Percentiles rank a stretch among this genome's conserved stretches.
Evolutionary conservation across 495 filamentous ascomycete species (phyloP).

Genomic region (Sordaria brevicollis): DNA sequence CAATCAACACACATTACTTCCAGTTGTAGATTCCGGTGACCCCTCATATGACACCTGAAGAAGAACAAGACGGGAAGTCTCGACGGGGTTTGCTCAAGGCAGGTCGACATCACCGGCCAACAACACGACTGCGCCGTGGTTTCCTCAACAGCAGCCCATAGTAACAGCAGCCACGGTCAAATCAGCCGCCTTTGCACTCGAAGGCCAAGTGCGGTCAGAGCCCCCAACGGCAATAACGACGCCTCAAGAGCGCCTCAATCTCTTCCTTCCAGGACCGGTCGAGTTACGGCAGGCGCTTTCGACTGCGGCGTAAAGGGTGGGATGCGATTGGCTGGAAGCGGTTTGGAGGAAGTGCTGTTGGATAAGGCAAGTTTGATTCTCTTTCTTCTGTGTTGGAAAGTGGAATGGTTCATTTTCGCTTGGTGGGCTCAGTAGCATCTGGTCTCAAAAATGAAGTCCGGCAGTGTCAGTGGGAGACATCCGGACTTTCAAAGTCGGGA

Average conservation of each 20-base stretch:
- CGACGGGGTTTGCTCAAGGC: not conserved
- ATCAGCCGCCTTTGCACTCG: not conserved
- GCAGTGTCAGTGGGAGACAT: not conserved
- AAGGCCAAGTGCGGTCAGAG: not conserved
- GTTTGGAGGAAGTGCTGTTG: not conserved
- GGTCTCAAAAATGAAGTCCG: not conserved
- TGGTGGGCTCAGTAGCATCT: not conserved
- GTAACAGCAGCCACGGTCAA: not conserved
- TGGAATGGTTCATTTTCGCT: not conserved
- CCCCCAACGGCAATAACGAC: not conserved
- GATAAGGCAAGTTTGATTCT: not conserved
- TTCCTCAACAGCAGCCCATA: not conserved
- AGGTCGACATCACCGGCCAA: not conserved
- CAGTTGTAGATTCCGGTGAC: not conserved
- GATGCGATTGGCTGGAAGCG: not conserved
- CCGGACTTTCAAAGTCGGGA: not conserved
- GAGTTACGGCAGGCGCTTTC: not conserved
- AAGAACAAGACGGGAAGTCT: not conserved
- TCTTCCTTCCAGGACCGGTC: not conserved
- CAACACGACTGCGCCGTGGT: not conserved
- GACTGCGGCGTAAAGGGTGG: not conserved
- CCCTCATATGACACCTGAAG: not conserved
- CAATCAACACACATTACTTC: not conserved
- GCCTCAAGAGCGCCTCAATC: not conserved
- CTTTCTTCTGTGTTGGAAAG: not conserved